Evolutionary conservation across 169 alveolate species (phyloP).

Genomic region (Cryptosporidium meleagridis): DNA sequence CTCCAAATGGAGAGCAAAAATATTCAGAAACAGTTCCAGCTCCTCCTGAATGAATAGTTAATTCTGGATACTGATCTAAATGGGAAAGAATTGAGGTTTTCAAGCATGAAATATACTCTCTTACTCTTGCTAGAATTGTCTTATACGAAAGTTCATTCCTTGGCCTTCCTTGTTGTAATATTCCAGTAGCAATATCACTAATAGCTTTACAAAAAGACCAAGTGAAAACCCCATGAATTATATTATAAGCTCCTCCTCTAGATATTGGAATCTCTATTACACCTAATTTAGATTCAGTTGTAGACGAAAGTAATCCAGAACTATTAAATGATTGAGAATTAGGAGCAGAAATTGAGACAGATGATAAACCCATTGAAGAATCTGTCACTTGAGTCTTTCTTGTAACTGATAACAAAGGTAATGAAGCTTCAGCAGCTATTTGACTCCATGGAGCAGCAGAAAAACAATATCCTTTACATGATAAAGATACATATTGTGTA

Average conservation of each 20-base stretch:
- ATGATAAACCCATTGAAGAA: not conserved
- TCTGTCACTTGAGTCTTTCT: slow-evolving; percentile 66
- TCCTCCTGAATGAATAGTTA: slow-evolving; percentile 86
- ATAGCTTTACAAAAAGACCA: slow-evolving; percentile 81
- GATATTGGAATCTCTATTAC: slow-evolving; percentile 45
- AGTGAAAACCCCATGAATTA: slow-evolving; percentile 87
- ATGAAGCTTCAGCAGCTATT: slow-evolving; percentile 86
- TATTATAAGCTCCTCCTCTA: slow-evolving; percentile 79
- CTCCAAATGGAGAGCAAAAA: slow-evolving; percentile 80
- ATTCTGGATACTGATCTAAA: slow-evolving; percentile 83
- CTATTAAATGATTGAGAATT: not conserved
- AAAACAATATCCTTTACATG: slow-evolving; percentile 82
- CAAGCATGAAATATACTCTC: slow-evolving; percentile 80
- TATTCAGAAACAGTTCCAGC: slow-evolving; percentile 81
- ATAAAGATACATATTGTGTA: slow-evolving; percentile 76
- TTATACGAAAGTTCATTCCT: slow-evolving; percentile 79
- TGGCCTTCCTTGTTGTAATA: slow-evolving; percentile 81
- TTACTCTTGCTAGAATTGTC: slow-evolving; percentile 80
- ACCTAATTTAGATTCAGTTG: slow-evolving; percentile 42
- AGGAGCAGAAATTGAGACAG: not conserved
- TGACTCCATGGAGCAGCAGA: slow-evolving; percentile 87
- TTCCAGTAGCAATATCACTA: slow-evolving; percentile 77
- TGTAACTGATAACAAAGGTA: slow-evolving; percentile 78
- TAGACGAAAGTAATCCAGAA: slow-evolving; percentile 20
- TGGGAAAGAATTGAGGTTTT: slow-evolving; percentile 81